Percentiles rank a stretch among this genome's conserved stretches.
Conservation (phyloP, 148 eudicot species). For the Drosera capensis region DNA sequence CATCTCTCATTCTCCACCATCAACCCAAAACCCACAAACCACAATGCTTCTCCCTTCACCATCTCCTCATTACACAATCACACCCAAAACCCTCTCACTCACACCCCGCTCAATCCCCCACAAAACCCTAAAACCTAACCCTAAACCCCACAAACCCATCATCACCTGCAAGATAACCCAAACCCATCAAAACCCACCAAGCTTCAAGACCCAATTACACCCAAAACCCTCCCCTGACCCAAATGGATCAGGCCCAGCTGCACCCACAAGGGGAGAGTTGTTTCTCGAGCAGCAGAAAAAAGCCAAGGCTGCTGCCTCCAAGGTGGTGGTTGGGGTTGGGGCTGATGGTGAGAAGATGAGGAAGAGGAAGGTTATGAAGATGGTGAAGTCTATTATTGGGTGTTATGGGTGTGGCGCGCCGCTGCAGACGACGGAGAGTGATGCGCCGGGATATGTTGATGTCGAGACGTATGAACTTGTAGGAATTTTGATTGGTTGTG, state of each 20-base stretch:
- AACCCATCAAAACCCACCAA: slow-evolving; percentile 1
- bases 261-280: slow-evolving; percentile 59
- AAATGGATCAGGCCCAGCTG: slow-evolving; percentile 52
- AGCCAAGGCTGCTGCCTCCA: no score
- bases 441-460: slow-evolving; percentile 87
- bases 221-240: slow-evolving; percentile 18
- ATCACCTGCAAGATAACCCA: not conserved
- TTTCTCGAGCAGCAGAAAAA: slow-evolving; percentile 50
- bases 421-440: slow-evolving; percentile 49
- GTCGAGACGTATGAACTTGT: slow-evolving; percentile 61
- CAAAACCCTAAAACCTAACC: no score
- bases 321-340: slow-evolving; percentile 29
- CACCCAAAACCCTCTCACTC: no score
- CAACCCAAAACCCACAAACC: no score
- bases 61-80: no score
- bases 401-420: slow-evolving; percentile 99
- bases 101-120: no score
- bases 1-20: no score
- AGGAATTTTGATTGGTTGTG: slow-evolving; percentile 8
- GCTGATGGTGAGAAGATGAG: slow-evolving; percentile 28
- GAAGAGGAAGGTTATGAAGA: slow-evolving; percentile 26
- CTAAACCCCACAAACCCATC: no score
- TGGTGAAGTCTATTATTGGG: slow-evolving; percentile 12
- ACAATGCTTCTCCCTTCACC: no score
- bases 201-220: slow-evolving; percentile 4